Percentiles rank a stretch among this genome's conserved stretches.
phyloP scores from a whole-genome alignment of 129 eudicot species.

The Sambucus nigra region DNA sequence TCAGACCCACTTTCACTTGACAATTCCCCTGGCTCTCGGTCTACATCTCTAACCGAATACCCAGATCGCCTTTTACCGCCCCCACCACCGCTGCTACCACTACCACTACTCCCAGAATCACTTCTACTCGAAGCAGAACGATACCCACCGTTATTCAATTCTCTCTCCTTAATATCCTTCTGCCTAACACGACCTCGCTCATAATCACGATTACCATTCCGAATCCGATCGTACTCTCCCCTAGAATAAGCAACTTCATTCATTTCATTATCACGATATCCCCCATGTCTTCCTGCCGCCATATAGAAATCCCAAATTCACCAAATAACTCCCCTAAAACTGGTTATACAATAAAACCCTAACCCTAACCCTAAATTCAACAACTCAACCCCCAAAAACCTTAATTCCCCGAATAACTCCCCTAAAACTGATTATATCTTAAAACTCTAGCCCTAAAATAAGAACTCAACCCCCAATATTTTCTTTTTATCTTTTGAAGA shows the following conservation, averaged over 20 bases:
- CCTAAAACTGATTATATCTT: neutral
- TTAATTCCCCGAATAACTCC: constrained; percentile 1
- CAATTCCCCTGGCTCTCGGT: constrained; percentile 90
- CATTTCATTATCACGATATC: constrained; percentile 48
- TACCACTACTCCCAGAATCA: constrained; percentile 45
- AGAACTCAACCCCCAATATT: too few species aligned
- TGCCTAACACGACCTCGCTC: constrained; percentile 50
- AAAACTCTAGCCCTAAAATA: constrained; percentile 10
- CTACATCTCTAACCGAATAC: constrained; percentile 24
- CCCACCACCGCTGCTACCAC: constrained; percentile 15
- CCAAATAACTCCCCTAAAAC: neutral
- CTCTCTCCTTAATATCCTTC: constrained; percentile 53
- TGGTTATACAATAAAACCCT: neutral
- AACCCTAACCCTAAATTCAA: too few species aligned
- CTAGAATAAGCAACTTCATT: constrained; percentile 32
- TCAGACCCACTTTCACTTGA: constrained; percentile 93
- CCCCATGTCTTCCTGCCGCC: constrained; percentile 89
- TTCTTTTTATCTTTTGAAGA: too few species aligned
- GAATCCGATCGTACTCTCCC: constrained; percentile 33
- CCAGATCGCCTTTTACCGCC: constrained; percentile 23
- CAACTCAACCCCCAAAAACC: constrained; percentile 19
- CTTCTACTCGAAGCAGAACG: constrained; percentile 39
- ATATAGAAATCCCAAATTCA: constrained; percentile 21
- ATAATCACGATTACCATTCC: constrained; percentile 29
- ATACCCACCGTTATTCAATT: constrained; percentile 38